A percentile compares a stretch with the other conserved stretches of the same genome.
These are phyloP conservation scores for Phycomyces blakesleeanus DNA, from an alignment of 192 early-diverging fungal genomes.

Conservation along the genomic window DNA sequence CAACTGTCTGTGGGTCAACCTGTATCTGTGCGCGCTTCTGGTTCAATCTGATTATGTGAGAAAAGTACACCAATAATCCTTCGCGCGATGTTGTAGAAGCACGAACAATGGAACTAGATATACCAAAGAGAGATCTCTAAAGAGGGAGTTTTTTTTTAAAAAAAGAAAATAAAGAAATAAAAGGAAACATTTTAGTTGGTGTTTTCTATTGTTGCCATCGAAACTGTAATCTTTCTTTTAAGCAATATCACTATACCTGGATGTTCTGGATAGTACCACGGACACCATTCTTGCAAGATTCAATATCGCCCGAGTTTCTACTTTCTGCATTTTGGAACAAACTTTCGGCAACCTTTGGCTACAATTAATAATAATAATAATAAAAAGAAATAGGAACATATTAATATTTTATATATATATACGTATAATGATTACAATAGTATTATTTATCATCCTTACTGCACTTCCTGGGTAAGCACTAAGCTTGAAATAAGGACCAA, in stretches of 20 bases:
- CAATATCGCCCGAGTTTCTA: constrained; percentile 48
- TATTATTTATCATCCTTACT: constrained; percentile 25
- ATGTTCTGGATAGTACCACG: constrained; percentile 58
- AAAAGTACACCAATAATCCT: constrained; percentile 61
- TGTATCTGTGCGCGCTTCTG: constrained; percentile 72
- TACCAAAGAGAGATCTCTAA: constrained; percentile 38
- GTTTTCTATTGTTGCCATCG: no score
- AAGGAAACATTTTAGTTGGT: no score
- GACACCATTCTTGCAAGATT: constrained; percentile 52
- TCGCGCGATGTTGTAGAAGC: constrained; percentile 53
- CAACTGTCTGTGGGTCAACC: constrained; percentile 68
- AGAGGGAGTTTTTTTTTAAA: no score
- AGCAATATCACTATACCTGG: constrained; percentile 29
- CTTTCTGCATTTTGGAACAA: constrained; percentile 50
- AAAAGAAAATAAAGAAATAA: no score
- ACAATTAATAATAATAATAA: constrained; percentile 26
- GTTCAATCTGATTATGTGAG: constrained; percentile 63
- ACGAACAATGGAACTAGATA: constrained; percentile 66
- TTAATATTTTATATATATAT: no score
- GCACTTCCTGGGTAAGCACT: constrained; percentile 50
- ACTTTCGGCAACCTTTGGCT: constrained; percentile 45
- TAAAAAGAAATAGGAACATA: not conserved
- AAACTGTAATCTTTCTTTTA: not conserved
- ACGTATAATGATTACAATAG: no score
- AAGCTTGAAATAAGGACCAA: constrained; percentile 70